phyloP scores from a whole-genome alignment of 148 eudicot species.

The Suaeda aralocaspica region DNA sequence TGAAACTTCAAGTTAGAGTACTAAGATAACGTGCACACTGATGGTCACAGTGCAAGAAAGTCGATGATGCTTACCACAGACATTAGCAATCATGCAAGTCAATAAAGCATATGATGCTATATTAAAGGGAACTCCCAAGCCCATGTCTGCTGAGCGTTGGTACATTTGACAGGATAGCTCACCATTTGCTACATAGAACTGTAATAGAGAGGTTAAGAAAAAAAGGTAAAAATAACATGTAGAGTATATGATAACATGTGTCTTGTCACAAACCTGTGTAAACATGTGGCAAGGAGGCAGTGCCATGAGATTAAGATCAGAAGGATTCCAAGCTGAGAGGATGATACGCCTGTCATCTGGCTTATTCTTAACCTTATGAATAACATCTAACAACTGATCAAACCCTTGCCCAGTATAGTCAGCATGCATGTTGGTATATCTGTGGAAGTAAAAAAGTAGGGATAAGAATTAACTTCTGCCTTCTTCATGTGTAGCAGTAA shows the following conservation, averaged over 20 bases:
- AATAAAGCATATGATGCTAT: constrained; percentile 84
- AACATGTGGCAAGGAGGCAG: constrained; percentile 96
- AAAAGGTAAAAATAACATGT: not conserved
- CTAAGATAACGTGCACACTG: no score
- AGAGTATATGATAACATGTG: not conserved
- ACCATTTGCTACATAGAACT: constrained; percentile 90
- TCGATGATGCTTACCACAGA: constrained; percentile 62
- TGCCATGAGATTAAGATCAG: constrained; percentile 83
- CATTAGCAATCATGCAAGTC: constrained; percentile 96
- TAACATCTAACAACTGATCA: constrained; percentile 82
- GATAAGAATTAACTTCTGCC: not conserved
- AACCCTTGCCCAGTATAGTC: constrained; percentile 90
- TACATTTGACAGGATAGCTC: constrained; percentile 96
- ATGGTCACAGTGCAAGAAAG: not conserved
- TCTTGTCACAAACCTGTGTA: constrained; percentile 48
- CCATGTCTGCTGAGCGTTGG: constrained; percentile 98
- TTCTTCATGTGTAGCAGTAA: not conserved
- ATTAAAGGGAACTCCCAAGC: constrained; percentile 94
- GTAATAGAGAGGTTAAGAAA: constrained; percentile 21
- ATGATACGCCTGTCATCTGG: constrained; percentile 89
- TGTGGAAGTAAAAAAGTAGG: constrained; percentile 25
- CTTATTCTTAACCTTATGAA: constrained; percentile 77
- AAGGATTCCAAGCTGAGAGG: constrained; percentile 96
- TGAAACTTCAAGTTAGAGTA: not conserved
- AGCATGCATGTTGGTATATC: constrained; percentile 86